Conservation (phyloP, 148 eudicot genomes). For the Talinum fruticosum region DNA sequence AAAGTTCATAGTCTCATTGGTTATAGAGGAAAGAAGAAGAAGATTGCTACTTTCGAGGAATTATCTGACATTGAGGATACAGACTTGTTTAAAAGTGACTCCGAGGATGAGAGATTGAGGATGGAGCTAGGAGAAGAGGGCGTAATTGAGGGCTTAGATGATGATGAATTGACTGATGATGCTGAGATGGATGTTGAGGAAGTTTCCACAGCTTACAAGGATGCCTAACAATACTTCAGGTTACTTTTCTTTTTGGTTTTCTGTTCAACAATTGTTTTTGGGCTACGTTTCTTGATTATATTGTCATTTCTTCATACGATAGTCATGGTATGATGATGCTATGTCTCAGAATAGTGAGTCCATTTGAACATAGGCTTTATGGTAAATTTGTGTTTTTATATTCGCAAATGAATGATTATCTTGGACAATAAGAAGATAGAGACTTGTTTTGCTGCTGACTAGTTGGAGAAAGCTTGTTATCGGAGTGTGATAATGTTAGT, state of each 20-base stretch:
- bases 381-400: neutral
- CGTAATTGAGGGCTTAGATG: constrained; percentile 35
- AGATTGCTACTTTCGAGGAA: constrained; percentile 49
- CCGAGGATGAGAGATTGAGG: constrained; percentile 47
- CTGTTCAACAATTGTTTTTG: neutral
- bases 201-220: constrained; percentile 53
- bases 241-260: neutral
- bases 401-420: neutral
- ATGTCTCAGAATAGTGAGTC: neutral
- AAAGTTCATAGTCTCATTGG: constrained; percentile 67
- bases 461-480: neutral
- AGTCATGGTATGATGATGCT: neutral
- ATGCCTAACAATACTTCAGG: constrained; percentile 31
- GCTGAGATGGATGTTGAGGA: constrained; percentile 86
- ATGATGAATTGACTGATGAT: constrained; percentile 31
- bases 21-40: constrained; percentile 64
- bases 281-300: neutral
- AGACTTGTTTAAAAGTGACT: constrained; percentile 45
- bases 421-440: neutral
- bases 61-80: constrained; percentile 47
- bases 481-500: neutral
- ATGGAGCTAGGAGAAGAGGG: constrained; percentile 35
- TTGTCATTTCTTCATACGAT: neutral
- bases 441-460: neutral
- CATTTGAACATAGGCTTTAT: neutral